phyloP scores from a whole-genome alignment of 2,329 filamentous ascomycete species.

The Microthyrium microscopicum region DNA sequence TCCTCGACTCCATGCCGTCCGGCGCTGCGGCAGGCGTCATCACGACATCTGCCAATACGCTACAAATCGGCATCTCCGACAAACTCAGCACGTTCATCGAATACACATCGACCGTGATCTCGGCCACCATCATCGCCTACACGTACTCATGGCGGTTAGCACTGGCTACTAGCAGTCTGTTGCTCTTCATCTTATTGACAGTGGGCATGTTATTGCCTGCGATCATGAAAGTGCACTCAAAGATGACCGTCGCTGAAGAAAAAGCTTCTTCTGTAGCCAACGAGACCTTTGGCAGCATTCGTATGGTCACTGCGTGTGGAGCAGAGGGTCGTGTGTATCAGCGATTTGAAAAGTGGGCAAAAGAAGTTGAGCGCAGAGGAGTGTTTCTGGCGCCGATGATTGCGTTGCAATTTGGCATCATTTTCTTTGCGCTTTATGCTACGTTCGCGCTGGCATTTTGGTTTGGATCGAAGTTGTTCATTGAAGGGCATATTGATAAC shows the following conservation, averaged over 20 bases:
- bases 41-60: conserved; percentile 14
- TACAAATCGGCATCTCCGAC: conserved; percentile 17
- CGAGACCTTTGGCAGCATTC: conserved; percentile 22
- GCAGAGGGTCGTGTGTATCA: conserved; percentile 18
- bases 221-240: conserved; percentile 18
- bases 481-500: conserved; percentile 16
- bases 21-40: conserved; percentile 16
- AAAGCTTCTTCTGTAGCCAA: conserved; percentile 20
- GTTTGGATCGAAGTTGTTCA: conserved; percentile 21
- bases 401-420: conserved; percentile 18
- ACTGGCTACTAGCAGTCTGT: conserved; percentile 13
- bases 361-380: conserved; percentile 16
- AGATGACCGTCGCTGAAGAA: conserved; percentile 18
- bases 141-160: conserved; percentile 15
- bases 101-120: conserved; percentile 18
- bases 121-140: conserved; percentile 18
- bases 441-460: conserved; percentile 23
- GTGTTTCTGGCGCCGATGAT: conserved; percentile 19
- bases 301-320: conserved; percentile 21
- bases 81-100: conserved; percentile 15
- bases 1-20: conserved; percentile 14
- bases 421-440: conserved; percentile 20
- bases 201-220: conserved; percentile 17
- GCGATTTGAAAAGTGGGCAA: conserved; percentile 15
- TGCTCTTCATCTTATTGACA: conserved; percentile 19